phyloP scores from a whole-genome alignment of 495 filamentous ascomycete species.

The Cryomyces minteri region DNA sequence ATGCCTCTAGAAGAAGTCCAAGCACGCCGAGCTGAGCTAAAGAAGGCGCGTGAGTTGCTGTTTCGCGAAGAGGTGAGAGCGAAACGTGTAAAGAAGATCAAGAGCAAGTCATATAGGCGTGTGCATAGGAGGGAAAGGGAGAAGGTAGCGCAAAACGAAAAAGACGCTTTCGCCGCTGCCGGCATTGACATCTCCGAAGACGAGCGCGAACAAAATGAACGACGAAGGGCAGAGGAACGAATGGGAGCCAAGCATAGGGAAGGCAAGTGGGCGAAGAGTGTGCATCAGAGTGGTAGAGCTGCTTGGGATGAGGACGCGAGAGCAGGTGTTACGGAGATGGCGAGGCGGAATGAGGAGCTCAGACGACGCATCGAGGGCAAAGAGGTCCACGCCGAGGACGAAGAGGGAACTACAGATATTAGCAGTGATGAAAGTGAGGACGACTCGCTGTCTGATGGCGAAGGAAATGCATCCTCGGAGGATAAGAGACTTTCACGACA shows the following conservation, averaged over 20 bases:
- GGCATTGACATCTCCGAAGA: slow-evolving; percentile 56
- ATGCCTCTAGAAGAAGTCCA: slow-evolving; percentile 53
- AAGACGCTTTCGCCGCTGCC: slow-evolving; percentile 44
- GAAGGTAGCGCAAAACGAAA: slow-evolving; percentile 49
- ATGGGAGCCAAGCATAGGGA: slow-evolving; percentile 80
- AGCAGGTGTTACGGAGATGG: slow-evolving; percentile 61
- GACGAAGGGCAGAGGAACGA: slow-evolving; percentile 65
- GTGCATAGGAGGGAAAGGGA: slow-evolving; percentile 79
- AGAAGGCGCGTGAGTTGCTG: slow-evolving; percentile 63
- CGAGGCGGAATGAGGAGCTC: slow-evolving; percentile 70
- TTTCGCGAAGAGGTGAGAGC: slow-evolving; percentile 81
- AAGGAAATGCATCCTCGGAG: slow-evolving; percentile 29
- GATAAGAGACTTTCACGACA: slow-evolving; percentile 34
- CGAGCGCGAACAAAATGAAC: slow-evolving; percentile 61
- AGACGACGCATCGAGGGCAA: slow-evolving; percentile 71
- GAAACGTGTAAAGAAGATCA: slow-evolving; percentile 95
- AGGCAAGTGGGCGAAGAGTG: slow-evolving; percentile 86
- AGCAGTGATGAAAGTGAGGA: slow-evolving; percentile 39
- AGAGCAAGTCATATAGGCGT: slow-evolving; percentile 80
- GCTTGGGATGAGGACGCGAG: slow-evolving; percentile 25
- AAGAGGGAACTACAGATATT: slow-evolving; percentile 23
- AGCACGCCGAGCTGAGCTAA: slow-evolving; percentile 53
- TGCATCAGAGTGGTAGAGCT: slow-evolving; percentile 40
- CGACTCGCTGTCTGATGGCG: slow-evolving; percentile 21
- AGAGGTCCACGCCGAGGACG: slow-evolving; percentile 27